These are phyloP conservation scores for Irpex sp. DNA, from an alignment of 1,284 basidiomycete species.

Conservation along the genomic window DNA sequence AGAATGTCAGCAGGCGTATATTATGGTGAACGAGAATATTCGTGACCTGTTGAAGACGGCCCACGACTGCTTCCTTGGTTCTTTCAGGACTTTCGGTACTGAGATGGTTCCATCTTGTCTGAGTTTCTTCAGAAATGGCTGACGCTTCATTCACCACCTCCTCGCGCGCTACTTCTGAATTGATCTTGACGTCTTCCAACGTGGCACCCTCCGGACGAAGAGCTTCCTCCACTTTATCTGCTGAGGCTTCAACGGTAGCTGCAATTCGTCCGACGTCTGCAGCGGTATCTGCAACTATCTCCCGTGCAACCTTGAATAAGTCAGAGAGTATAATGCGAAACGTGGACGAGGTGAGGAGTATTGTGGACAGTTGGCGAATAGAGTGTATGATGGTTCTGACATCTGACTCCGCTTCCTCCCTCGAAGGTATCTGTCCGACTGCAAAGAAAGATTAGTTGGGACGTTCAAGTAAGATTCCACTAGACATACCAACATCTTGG, in stretches of 20 bases:
- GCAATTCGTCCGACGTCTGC: background rate
- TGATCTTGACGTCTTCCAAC: background rate
- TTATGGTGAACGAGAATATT: background rate
- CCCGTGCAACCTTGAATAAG: background rate
- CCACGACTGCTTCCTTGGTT: conserved; percentile 28
- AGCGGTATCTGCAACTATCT: background rate
- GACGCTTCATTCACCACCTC: conserved; percentile 11
- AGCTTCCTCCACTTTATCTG: background rate
- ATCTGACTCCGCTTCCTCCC: background rate
- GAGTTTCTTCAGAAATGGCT: conserved; percentile 9
- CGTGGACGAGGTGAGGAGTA: background rate
- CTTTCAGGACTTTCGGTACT: conserved; percentile 20
- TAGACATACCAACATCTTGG: conserved; percentile 5
- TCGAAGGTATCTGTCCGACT: background rate
- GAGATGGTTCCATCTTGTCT: conserved; percentile 12
- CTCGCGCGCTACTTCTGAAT: background rate
- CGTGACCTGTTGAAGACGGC: conserved; percentile 34
- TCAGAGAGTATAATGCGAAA: conserved; percentile 1
- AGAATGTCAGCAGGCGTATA: background rate
- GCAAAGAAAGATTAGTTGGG: background rate
- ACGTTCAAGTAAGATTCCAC: background rate
- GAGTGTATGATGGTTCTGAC: background rate
- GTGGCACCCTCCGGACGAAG: background rate
- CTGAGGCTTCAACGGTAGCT: background rate
- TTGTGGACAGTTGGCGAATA: background rate